Evolutionary conservation across 805 yeast species (phyloP), one percentile per base, ranked within the genome.

Genomic region (Starmerella potacharoeniae): DNA sequence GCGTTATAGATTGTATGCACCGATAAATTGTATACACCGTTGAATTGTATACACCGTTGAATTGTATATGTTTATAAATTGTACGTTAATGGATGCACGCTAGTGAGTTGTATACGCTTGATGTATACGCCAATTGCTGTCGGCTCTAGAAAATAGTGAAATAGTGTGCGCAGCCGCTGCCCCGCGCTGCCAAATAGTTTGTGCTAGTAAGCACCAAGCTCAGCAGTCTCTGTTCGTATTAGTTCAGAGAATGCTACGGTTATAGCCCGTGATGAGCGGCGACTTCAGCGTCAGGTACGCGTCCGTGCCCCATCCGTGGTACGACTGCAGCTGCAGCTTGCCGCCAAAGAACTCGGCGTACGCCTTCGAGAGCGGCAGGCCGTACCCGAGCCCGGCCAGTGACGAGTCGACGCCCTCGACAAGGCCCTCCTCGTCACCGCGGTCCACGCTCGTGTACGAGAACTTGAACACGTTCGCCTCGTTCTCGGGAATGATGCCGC

Each of bases 351-450:
- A 75, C 64, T 81, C 85, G 34, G 84, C 80, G 63, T 85, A 85
- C 0, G 87, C 84, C 62, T 80, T 73, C 57, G 90, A 85, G 58
- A 91, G 72, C 6, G 97, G 97, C 54, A 91, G 69, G 0, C 98
- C 98, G 66, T 88, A 91, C 0, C 97, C 97, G 86, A 93, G 85
- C 0, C 98, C 98, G 0, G 97, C 96, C 37, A 91, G 78, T 28
- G 76, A 75, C 29, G 77, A 75, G 1, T 89, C 90, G 0, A 89
- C 90, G 36, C 84, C 82, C 33, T 78, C 78, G 62, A 84, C 84
- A 54, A 82, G 69, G 0, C 86, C 81, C n/a, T 67, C 56, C n/a
- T 67, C 56, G 68, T 75, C 61, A 17, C 52, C 58, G 22, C 75
- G 73, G 49, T 81, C 82, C 57, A 82, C 89, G 0, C 96, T 87